Evolutionary conservation across 169 alveolate species (phyloP).

Genomic region (Plasmodium sp.): DNA sequence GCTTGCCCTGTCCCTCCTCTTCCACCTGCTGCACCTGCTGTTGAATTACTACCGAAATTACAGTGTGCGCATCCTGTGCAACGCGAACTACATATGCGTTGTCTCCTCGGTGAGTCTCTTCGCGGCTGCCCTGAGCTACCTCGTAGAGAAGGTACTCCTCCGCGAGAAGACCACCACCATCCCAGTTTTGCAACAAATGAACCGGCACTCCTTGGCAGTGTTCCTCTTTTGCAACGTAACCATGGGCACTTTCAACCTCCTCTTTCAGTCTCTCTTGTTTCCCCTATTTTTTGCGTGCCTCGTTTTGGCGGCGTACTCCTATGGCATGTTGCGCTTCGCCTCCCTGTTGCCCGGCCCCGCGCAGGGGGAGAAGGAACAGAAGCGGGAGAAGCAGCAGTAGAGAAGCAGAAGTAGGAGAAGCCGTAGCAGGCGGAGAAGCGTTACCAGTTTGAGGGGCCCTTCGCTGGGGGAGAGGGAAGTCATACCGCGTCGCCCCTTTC

Average conservation of each 20-base stretch:
- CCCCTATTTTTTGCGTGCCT: conserved; percentile 25
- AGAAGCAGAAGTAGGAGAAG: no score
- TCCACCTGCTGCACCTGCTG: conserved; percentile 14
- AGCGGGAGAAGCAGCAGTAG: neutral
- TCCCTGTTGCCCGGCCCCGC: neutral
- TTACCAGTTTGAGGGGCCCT: neutral
- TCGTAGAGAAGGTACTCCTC: neutral
- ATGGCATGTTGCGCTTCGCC: conserved; percentile 3
- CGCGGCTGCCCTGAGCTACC: conserved; percentile 14
- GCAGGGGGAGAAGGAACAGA: neutral
- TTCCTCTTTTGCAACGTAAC: conserved; percentile 41
- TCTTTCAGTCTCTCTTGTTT: conserved; percentile 29
- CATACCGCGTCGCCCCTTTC: neutral
- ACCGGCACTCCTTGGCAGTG: neutral
- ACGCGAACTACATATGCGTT: conserved; percentile 52
- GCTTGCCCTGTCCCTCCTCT: neutral
- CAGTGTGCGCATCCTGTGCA: conserved; percentile 51
- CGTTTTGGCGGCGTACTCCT: conserved; percentile 5
- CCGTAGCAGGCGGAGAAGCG: neutral
- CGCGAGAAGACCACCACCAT: neutral
- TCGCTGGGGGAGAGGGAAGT: neutral
- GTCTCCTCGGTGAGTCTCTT: conserved; percentile 8
- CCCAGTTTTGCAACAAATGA: conserved; percentile 22
- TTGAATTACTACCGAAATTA: conserved; percentile 11
- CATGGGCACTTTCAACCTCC: conserved; percentile 32